Evolutionary conservation across 148 eudicot genomes (phyloP), one percentile per base, ranked within the genome.

Genomic region (Heliosperma pusillum): DNA sequence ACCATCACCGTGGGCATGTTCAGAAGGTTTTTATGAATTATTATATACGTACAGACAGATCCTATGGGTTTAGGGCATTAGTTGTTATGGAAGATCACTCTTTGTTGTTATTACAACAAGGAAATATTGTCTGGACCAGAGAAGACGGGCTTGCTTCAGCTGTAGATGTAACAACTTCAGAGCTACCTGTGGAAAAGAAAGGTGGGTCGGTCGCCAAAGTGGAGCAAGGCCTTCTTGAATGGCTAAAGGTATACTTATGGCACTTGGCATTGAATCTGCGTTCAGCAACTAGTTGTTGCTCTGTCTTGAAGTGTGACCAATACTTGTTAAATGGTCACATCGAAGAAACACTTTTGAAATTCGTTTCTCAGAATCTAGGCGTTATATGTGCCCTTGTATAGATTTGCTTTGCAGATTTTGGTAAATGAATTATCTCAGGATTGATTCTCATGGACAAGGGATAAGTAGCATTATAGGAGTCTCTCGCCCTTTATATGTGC

Each of bases 21-120:
- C 87, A 92, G 66, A 96, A 92, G 83, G 88, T 96, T 72, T 96
- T 90, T 77, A 81, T 92, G 59, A 92, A 90, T 76, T 88, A 74
- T 79, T 96, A 96, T 76, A 76, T 96, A 57, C 90, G 99, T 40
- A 90, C 93, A 47, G 99, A 96, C 65, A 87, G 89, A 81, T 88
- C 99, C 71, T 60, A 89, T 76, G 97, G 97, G 10, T 95, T 92
- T 77, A 88, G 97, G 88, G 99, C 92, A 7, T 88, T 96, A 85
- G 88, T 96, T 84, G 94, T 92, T 70, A 96, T 96, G 99, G 99
- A 92, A 86, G 99, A 96, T 86, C 93, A 96, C 83, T 92, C 97
- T 27, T 75, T 92, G 66, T 75, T 91, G 81, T 82, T 96, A 75
- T 76, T 96, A 70, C 99, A 96, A 87, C 99, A 96, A 86, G 99